Evolutionary conservation across 306 rosid genomes (phyloP).

Genomic region (Cucumis melo): DNA sequence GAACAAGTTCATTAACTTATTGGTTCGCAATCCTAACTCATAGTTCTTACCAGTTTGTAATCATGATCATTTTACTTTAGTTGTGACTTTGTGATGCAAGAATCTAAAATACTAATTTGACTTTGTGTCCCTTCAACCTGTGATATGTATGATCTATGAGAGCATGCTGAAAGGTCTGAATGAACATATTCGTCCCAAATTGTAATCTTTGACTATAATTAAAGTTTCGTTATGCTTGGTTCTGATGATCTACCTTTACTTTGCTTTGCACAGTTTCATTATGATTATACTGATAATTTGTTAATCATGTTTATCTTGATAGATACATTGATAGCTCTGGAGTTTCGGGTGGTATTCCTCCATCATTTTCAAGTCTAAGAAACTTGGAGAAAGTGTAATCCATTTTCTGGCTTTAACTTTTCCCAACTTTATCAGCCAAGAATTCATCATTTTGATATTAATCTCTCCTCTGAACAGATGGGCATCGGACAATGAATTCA

Average conservation of each 20-base stretch:
- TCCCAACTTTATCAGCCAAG: neutral
- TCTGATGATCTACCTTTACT: neutral
- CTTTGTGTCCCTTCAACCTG: neutral
- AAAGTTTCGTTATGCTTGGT: neutral
- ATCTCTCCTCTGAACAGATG: slow-evolving; percentile 29
- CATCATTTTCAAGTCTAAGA: slow-evolving; percentile 40
- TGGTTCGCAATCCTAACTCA: neutral
- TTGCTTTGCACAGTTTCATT: neutral
- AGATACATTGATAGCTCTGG: slow-evolving; percentile 70
- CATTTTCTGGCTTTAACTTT: neutral
- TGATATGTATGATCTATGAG: neutral
- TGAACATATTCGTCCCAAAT: neutral
- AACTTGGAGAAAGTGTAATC: slow-evolving; percentile 36
- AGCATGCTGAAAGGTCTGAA: neutral
- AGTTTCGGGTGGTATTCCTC: slow-evolving; percentile 64
- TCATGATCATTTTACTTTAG: neutral
- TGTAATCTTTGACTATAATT: neutral
- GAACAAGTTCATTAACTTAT: neutral
- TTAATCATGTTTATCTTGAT: slow-evolving; percentile 16
- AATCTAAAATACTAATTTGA: neutral
- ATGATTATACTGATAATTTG: neutral
- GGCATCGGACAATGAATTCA: slow-evolving; percentile 53
- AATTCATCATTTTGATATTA: neutral
- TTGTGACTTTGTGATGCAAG: neutral
- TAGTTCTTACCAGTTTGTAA: neutral